Evolutionary conservation across 2,329 filamentous ascomycete species (phyloP), one percentile per base, ranked within the genome.

Genomic region (Tolypocladium guangdongense): DNA sequence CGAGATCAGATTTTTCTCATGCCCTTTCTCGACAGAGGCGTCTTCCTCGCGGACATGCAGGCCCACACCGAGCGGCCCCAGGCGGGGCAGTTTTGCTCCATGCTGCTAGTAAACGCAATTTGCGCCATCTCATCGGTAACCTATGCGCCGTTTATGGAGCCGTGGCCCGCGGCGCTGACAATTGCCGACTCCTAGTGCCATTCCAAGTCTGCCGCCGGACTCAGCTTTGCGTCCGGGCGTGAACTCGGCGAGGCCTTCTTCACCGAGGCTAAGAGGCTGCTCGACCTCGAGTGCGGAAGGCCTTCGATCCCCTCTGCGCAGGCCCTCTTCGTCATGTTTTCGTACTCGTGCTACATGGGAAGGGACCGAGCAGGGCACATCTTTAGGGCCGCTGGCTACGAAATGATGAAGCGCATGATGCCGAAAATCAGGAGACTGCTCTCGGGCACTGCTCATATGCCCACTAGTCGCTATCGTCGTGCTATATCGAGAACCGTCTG

Each of bases 321-420:
- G 22, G 51, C 41, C 20, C 51, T 52, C 35, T 30, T 52, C 41
- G 11, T 52, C 51, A 52, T 52, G 51, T 52, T 37, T 36, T 38
- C 43, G 33, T 48, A 47, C n/a, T 48, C 32, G 11, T 48, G 30
- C 32, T 18, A 35, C 16, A 22, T 52, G 33, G 51, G 51, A 4
- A 39, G 18, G 22, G 51, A 52, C 43, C 43, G 51, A 20, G 43
- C 43, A 7, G 51, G 51, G 4, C 20, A 22, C 43, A 48, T 52
- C 11, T 48, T 48, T 14, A n/a, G 51, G 12, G 33, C 32, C 24
- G 7, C 18, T 12, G 51, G 41, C 16, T 24, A 48, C 43, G 51
- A 52, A 24, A 48, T 52, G 51, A 30, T 52, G 49, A 24, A 38
- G 32, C 49, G 49, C 33, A 50, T 50, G 49, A 50, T 38, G 33